phyloP scores from a whole-genome alignment of 768 basidiomycete species.

The Leccinellum rugosiceps region DNA sequence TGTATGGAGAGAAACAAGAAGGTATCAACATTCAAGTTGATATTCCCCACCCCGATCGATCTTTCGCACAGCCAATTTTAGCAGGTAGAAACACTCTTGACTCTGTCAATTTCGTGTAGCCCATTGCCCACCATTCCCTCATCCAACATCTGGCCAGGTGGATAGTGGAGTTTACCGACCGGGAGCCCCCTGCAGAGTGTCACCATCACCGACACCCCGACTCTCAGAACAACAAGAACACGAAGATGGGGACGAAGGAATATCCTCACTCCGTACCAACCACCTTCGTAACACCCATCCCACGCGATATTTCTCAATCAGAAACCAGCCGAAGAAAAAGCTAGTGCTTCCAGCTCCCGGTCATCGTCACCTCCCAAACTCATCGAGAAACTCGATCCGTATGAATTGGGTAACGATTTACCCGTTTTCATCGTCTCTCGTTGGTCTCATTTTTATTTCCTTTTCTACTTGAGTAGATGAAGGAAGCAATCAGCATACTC shows the following conservation, averaged over 20 bases:
- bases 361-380: slow-evolving; percentile 14
- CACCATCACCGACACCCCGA: background rate
- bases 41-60: too few relatives aligned
- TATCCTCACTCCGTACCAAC: slow-evolving; percentile 25
- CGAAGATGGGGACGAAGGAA: slow-evolving; percentile 1
- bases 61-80: too few relatives aligned
- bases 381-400: slow-evolving; percentile 29
- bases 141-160: background rate
- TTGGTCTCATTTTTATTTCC: background rate
- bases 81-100: too few relatives aligned
- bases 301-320: slow-evolving; percentile 6
- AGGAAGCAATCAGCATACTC: slow-evolving; percentile 16
- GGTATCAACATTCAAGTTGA: too few relatives aligned
- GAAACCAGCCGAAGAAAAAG: background rate
- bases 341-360: background rate
- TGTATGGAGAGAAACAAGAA: background rate
- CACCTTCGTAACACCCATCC: slow-evolving; percentile 22
- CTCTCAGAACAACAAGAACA: background rate
- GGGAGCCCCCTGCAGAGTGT: background rate
- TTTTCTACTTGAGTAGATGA: slow-evolving; percentile 17
- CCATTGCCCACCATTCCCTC: slow-evolving; percentile 12
- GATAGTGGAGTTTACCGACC: background rate
- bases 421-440: background rate
- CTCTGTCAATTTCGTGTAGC: slow-evolving; percentile 20
- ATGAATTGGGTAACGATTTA: slow-evolving; percentile 20